A percentile compares a stretch with the other conserved stretches of the same genome.
phyloP scores from a whole-genome alignment of 805 yeast species.

The Lipomyces sp. region DNA sequence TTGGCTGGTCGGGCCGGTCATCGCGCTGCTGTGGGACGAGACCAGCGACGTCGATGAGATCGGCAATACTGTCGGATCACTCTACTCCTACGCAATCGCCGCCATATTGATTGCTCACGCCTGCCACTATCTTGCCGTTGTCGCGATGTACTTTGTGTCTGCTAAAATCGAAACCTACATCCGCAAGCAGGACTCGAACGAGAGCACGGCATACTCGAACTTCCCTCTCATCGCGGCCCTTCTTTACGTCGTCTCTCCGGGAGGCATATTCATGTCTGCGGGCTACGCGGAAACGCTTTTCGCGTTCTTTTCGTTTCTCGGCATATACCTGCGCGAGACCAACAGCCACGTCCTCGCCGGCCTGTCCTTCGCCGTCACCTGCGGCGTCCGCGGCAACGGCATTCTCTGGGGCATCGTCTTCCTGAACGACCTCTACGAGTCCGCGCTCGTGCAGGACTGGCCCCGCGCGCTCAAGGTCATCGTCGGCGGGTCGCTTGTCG shows the following conservation, averaged over 20 bases:
- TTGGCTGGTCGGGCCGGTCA: conserved; percentile 8
- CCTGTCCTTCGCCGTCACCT: conserved; percentile 51
- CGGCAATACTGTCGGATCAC: conserved; percentile 25
- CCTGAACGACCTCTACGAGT: conserved; percentile 50
- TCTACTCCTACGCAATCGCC: conserved; percentile 45
- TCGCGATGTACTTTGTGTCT: conserved; percentile 54
- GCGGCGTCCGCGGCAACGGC: conserved; percentile 72
- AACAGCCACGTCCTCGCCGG: conserved; percentile 48
- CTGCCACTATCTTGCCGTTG: conserved; percentile 49
- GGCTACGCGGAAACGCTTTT: conserved; percentile 77
- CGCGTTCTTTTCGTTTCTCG: conserved; percentile 56
- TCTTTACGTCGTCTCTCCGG: conserved; percentile 63
- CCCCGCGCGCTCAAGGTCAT: conserved; percentile 33
- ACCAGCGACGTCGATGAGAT: conserved; percentile 11
- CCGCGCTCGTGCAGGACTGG: not conserved
- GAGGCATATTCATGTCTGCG: conserved; percentile 71
- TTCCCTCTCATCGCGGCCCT: conserved; percentile 42
- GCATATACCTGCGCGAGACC: conserved; percentile 50
- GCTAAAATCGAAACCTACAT: conserved; percentile 27
- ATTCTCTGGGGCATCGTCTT: conserved; percentile 67
- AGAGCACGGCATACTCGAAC: conserved; percentile 15
- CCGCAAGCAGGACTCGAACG: not conserved
- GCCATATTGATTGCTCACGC: conserved; percentile 52
- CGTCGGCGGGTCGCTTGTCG: conserved; percentile 56
- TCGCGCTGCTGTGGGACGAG: conserved; percentile 3